Evolutionary conservation across 2,329 filamentous ascomycete species (phyloP).

Genomic region (Penicillium sumatraense): DNA sequence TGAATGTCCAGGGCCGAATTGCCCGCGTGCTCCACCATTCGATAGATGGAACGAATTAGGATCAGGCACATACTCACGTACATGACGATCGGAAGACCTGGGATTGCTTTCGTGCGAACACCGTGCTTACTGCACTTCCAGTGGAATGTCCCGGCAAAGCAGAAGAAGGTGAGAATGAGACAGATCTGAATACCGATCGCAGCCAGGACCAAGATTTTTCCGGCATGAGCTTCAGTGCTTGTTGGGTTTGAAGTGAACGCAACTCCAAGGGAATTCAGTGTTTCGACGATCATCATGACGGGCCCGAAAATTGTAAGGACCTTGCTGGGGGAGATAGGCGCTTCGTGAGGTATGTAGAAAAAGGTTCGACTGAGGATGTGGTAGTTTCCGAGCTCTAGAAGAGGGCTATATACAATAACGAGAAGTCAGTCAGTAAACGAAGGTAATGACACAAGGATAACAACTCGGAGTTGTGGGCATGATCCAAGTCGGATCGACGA

Average conservation of each 20-base stretch:
- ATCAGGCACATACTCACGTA: conserved; percentile 57
- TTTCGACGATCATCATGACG: conserved; percentile 54
- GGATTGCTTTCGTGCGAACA: conserved; percentile 33
- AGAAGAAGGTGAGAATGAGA: conserved; percentile 24
- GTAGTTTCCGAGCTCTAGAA: conserved; percentile 67
- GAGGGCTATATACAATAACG: conserved; percentile 49
- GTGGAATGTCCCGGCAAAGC: conserved; percentile 20
- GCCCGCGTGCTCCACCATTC: conserved; percentile 61
- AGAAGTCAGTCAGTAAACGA: neutral
- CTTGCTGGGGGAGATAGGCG: conserved; percentile 55
- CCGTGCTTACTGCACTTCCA: conserved; percentile 11
- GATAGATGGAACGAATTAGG: conserved; percentile 57
- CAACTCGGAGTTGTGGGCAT: no score
- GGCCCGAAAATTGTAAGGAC: conserved; percentile 54
- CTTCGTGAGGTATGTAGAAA: conserved; percentile 64
- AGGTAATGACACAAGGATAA: neutral
- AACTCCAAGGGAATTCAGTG: conserved; percentile 24
- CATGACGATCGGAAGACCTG: conserved; percentile 51
- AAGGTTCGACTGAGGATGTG: conserved; percentile 64
- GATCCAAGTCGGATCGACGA: no score
- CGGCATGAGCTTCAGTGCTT: conserved; percentile 54
- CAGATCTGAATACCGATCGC: conserved; percentile 42
- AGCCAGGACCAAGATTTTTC: conserved; percentile 55
- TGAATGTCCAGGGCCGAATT: conserved; percentile 46
- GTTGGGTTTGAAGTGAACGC: conserved; percentile 53